Evolutionary conservation across 164 flowering plant genomes (phyloP), one percentile per base, ranked within the genome.

Genomic region (Chloranthus sessilifolius): DNA sequence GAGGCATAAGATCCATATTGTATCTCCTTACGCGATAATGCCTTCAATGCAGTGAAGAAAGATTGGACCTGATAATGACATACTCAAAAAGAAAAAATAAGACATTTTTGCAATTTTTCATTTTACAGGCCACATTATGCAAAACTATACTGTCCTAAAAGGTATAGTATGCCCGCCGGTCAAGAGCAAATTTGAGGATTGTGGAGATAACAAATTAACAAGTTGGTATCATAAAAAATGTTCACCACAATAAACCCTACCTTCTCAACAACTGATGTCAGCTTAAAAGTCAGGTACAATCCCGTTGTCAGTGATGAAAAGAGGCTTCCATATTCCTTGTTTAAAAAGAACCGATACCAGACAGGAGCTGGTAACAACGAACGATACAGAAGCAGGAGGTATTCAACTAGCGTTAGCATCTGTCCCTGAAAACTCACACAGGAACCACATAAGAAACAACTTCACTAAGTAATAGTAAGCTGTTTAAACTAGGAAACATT

Each of bases 251-350:
- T n/a, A n/a, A n/a, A n/a, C n/a, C n/a, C 30, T 69, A 94, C 99
- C 99, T 94, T 94, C 76, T 90, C 97, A 61, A 87, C 88, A 53
- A 89, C 77, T 34, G 97, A 87, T 22, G 99, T 94, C 49, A 94
- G 88, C 82, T 94, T 94, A 64, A 94, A 94, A 47, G 97, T 89
- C 45, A 94, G 64, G 59, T 94, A 94, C 59, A 94, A 56, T 52
- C 97, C 99, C 7, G 99, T 94, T 72, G 86, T 85, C 12, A 94
- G 69, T 5, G 99, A 94, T 26, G 99, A 94, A 66, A 94, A 94
- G 58, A 94, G 88, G 69, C 99, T 89, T 35, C 99, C 99, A 61
- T 87, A 87, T 60, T 94, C 97, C 67, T 94, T 94, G 82, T 94
- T 89, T 70, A 89, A 74, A 76, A 89, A 94, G 71, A 94, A 94